Evolutionary conservation across 305 asterid genomes (phyloP).

Genomic region (Caryopteris hybrid): DNA sequence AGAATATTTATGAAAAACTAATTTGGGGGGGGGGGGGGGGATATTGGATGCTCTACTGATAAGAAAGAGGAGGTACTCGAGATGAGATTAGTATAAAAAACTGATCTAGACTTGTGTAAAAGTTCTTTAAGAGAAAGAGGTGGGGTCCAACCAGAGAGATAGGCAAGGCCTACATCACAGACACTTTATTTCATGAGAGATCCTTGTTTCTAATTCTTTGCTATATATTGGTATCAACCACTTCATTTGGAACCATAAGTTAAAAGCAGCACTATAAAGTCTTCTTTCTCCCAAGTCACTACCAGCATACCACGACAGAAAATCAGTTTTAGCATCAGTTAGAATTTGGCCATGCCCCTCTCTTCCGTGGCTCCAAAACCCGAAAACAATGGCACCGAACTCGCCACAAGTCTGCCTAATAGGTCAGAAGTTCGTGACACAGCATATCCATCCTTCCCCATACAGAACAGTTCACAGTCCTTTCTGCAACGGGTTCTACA

Average conservation of each 20-base stretch:
- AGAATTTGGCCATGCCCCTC: conserved; percentile 50
- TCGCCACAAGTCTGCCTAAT: conserved; percentile 34
- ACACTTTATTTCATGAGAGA: conserved; percentile 36
- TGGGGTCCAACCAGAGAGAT: conserved; percentile 46
- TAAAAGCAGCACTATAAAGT: conserved; percentile 40
- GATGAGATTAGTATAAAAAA: conserved; percentile 43
- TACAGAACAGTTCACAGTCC: conserved; percentile 44
- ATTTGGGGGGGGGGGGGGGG: conserved; percentile 22
- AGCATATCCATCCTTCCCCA: conserved; percentile 31
- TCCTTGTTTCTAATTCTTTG: conserved; percentile 34
- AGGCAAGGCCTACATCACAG: conserved; percentile 41
- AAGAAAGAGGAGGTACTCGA: conserved; percentile 23
- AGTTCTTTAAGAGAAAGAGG: conserved; percentile 37
- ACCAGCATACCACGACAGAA: conserved; percentile 20
- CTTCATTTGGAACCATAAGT: conserved; percentile 43
- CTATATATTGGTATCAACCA: conserved; percentile 51
- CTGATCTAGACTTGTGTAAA: conserved; percentile 38
- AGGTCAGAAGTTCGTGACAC: conserved; percentile 29
- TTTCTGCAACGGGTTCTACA: conserved; percentile 50
- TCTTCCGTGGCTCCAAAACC: conserved; percentile 70
- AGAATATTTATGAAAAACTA: conserved; percentile 8
- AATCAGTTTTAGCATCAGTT: conserved; percentile 14
- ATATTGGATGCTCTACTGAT: conserved; percentile 29
- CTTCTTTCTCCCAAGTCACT: conserved; percentile 22
- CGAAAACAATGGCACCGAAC: conserved; percentile 35